Evolutionary conservation across 345 rosid species (phyloP).

Genomic region (Eucalyptus pauciflora): DNA sequence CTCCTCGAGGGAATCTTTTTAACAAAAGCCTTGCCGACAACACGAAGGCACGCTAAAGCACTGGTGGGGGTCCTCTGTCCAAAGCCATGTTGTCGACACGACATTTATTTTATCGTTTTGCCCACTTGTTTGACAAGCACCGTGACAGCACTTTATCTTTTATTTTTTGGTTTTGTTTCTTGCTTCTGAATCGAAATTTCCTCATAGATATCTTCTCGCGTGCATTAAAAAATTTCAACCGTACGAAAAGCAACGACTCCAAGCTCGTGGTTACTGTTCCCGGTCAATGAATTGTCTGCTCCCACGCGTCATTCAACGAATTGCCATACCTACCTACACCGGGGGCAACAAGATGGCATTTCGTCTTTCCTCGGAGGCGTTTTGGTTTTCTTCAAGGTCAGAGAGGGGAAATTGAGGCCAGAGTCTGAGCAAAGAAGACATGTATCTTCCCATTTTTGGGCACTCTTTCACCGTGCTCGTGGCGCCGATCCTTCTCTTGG

Average conservation of each 20-base stretch:
- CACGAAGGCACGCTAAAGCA: neutral
- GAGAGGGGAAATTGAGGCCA: neutral
- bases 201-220: neutral
- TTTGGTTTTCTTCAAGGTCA: neutral
- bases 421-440: neutral
- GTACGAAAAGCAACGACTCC: neutral
- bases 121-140: neutral
- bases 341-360: neutral
- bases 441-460: neutral
- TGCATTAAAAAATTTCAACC: neutral
- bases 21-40: neutral
- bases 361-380: neutral
- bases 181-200: neutral
- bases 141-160: neutral
- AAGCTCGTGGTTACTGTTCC: neutral
- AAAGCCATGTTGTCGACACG: neutral
- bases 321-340: neutral
- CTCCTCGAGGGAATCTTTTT: neutral
- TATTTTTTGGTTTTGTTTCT: neutral
- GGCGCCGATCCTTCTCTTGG: neutral
- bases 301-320: neutral
- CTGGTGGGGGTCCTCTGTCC: neutral
- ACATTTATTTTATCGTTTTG: neutral
- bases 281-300: neutral
- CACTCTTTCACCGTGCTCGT: neutral